Base-by-base conservation (phyloP, 345 rosid genomes). In the Dimocarpus longan region DNA sequence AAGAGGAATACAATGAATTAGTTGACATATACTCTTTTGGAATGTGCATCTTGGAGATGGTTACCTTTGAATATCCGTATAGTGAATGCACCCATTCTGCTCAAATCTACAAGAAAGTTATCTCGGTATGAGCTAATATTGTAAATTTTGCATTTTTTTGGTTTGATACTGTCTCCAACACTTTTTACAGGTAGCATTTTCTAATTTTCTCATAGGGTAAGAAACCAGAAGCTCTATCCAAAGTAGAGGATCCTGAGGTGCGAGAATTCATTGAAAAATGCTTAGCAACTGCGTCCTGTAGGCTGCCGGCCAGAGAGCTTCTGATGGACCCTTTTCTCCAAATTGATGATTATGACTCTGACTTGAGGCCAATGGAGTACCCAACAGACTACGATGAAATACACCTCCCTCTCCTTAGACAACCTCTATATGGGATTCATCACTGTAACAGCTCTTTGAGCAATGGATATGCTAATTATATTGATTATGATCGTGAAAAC, bases 21-120 rank as follows among this genome's bases (percentile, higher is more conserved):
- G 98, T 97, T 62, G 99, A 97, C 84, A 89, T 97, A 52, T 97
- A 97, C 76, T 89, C 99, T 4, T 97, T 97, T 78, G 99, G 99
- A 70, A 97, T 97, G 99, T 94, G 98, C 68, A 85, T 97, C 2
- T 81, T 97, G 86, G 99, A 97, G 89, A 97, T 94, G 97, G 93
- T 97, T 52, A 97, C 98, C 24, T 91, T 94, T 59, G 97, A 97
- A 76, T 97, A 93, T 84, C 99, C 99, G 6, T 97, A 97, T 71
- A 94, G 98, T 62, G 99, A 97, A 79, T 97, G 99, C 83, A 90
- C 88, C 68, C 97, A 97, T 74, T 95, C 99, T 66, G 99, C 97
- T 60, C 98, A 97, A 82, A 97, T 94, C 82, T 97, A 94, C 92
- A 97, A 94, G 90, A 97, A 94, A 94, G 99, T 97, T 66, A 87